Conservation (phyloP, 2,329 filamentous ascomycete species). For the Trichoderma citrinoviride region DNA sequence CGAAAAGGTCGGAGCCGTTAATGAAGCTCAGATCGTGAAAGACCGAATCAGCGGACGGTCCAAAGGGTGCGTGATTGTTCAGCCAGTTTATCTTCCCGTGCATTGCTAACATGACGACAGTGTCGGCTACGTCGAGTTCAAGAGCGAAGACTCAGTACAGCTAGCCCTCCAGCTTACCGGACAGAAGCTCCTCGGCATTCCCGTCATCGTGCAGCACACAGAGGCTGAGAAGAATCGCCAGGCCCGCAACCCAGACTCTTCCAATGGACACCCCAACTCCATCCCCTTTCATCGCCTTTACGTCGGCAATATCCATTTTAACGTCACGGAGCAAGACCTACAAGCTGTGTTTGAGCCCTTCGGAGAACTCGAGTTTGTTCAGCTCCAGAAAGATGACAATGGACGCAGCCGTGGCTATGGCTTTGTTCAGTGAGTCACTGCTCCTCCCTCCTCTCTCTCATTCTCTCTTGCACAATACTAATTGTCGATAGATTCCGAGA, state of each 20-base stretch:
- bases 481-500: slow-evolving; percentile 73
- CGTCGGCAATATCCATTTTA: slow-evolving; percentile 99
- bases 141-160: slow-evolving; percentile 87
- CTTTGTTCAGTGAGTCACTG: slow-evolving; percentile 87
- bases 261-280: slow-evolving; percentile 69
- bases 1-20: slow-evolving; percentile 89
- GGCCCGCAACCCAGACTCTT: slow-evolving; percentile 75
- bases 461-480: neutral
- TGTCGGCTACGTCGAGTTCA: slow-evolving; percentile 99
- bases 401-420: slow-evolving; percentile 92
- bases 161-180: slow-evolving; percentile 96
- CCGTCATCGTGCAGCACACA: slow-evolving; percentile 96
- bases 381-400: slow-evolving; percentile 93
- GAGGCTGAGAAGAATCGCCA: slow-evolving; percentile 99
- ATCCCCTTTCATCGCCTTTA: slow-evolving; percentile 97
- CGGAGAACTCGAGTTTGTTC: slow-evolving; percentile 95
- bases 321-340: slow-evolving; percentile 93
- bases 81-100: neutral
- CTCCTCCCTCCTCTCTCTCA: neutral
- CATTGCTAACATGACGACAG: slow-evolving; percentile 52
- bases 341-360: slow-evolving; percentile 97
- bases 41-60: slow-evolving; percentile 94
- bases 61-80: slow-evolving; percentile 74
- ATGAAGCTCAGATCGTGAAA: slow-evolving; percentile 98
- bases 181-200: slow-evolving; percentile 97